phyloP scores from a whole-genome alignment of 345 rosid species.

The Eucalyptus curtisii region DNA sequence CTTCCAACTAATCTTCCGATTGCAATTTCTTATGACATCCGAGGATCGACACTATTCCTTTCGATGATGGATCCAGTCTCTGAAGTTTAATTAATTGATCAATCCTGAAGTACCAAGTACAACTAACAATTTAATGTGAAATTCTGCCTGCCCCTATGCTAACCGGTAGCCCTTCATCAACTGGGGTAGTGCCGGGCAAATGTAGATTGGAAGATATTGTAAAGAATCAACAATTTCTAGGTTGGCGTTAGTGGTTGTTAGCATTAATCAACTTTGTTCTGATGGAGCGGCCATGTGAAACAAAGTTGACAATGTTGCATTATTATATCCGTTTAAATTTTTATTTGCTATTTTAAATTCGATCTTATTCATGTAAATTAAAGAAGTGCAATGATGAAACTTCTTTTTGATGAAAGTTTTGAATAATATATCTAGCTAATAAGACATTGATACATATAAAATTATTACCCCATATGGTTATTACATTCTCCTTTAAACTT shows the following conservation, averaged over 20 bases:
- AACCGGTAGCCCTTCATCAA: no score
- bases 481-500: not conserved
- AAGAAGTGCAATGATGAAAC: not conserved
- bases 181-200: no score
- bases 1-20: not conserved
- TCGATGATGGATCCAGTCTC: not conserved
- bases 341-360: not conserved
- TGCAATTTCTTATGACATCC: not conserved
- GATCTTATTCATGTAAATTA: not conserved
- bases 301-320: not conserved
- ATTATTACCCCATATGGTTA: not conserved
- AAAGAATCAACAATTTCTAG: no score
- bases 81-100: not conserved
- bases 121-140: not conserved
- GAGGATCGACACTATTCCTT: not conserved
- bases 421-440: not conserved
- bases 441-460: not conserved
- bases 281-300: not conserved
- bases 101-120: not conserved
- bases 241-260: not conserved
- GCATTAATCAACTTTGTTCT: not conserved
- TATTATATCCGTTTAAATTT: no score
- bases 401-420: not conserved
- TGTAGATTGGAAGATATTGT: no score
- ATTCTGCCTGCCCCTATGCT: no score